phyloP scores from a whole-genome alignment of 177 flowering plant genomes.

The Vitis hybrid region DNA sequence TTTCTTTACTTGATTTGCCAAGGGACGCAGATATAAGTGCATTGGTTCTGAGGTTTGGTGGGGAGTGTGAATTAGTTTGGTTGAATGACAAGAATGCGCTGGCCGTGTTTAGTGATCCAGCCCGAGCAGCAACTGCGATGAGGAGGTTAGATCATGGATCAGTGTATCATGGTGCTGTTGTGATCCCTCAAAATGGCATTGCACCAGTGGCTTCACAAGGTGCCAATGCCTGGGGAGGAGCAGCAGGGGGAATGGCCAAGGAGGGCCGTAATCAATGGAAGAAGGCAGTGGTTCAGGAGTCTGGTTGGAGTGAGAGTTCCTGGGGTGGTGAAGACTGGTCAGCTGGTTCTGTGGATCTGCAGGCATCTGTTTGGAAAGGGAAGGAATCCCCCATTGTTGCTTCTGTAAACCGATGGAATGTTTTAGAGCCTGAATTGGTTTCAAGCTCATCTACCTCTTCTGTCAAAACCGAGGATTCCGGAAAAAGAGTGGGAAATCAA shows the following conservation, averaged over 20 bases:
- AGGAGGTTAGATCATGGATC: slow-evolving; percentile 96
- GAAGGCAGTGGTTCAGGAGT: slow-evolving; percentile 65
- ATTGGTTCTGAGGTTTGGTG: slow-evolving; percentile 91
- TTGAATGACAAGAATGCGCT: slow-evolving; percentile 93
- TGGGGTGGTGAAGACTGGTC: slow-evolving; percentile 66
- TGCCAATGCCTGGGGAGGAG: slow-evolving; percentile 58
- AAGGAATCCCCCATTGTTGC: slow-evolving; percentile 48
- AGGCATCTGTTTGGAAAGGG: slow-evolving; percentile 42
- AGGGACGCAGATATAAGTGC: slow-evolving; percentile 92
- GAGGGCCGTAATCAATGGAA: slow-evolving; percentile 74
- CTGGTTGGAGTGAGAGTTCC: slow-evolving; percentile 51
- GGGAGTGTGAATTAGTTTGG: slow-evolving; percentile 98
- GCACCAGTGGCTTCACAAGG: slow-evolving; percentile 33
- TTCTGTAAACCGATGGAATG: slow-evolving; percentile 61
- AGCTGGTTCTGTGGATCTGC: slow-evolving; percentile 24
- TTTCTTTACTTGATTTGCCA: slow-evolving; percentile 84
- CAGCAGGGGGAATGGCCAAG: slow-evolving; percentile 20
- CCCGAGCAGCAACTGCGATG: slow-evolving; percentile 93
- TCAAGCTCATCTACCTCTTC: slow-evolving; percentile 24
- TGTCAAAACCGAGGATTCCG: slow-evolving; percentile 15
- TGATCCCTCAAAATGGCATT: slow-evolving; percentile 33
- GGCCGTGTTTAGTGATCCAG: slow-evolving; percentile 85
- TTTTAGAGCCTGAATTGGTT: slow-evolving; percentile 41
- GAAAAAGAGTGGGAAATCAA: slow-evolving; percentile 9
- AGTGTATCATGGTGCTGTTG: slow-evolving; percentile 71